A percentile compares a stretch with the other conserved stretches of the same genome.
Evolutionary conservation across 345 rosid species (phyloP).

Genomic region (Dipteronia dyeriana): DNA sequence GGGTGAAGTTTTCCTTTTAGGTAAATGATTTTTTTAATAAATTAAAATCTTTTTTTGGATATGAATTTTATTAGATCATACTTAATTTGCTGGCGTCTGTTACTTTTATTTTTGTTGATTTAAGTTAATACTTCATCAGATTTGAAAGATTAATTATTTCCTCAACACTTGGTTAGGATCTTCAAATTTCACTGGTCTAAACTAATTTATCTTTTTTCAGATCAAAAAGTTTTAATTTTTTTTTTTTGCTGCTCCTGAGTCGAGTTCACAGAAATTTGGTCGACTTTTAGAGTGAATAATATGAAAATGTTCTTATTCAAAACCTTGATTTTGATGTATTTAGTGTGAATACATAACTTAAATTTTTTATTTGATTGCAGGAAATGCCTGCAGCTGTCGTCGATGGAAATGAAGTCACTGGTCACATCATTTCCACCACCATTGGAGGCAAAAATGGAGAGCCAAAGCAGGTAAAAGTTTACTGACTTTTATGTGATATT

Average conservation of each 20-base stretch:
- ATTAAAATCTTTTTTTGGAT: background rate
- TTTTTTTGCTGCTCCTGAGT: background rate
- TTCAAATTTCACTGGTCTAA: background rate
- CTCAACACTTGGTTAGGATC: background rate
- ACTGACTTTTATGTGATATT: background rate
- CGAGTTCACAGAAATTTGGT: background rate
- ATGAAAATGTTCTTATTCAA: background rate
- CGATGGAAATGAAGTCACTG: slow-evolving; percentile 76
- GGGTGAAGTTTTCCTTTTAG: background rate
- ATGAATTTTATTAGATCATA: background rate
- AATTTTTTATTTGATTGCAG: slow-evolving; percentile 34
- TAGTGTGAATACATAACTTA: background rate
- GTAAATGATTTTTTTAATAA: background rate
- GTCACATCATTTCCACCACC: slow-evolving; percentile 87
- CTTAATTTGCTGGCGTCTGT: background rate
- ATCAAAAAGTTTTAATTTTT: background rate
- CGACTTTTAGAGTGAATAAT: background rate
- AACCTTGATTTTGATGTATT: background rate
- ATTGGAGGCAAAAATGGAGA: slow-evolving; percentile 94
- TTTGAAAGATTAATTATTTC: background rate
- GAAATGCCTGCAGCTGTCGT: slow-evolving; percentile 71
- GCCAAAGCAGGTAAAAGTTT: slow-evolving; percentile 63
- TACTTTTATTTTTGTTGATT: background rate
- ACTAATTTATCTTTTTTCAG: background rate
- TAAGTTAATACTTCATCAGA: background rate